Percentiles rank a stretch among this genome's conserved stretches.
These are phyloP conservation scores for Cystobasidiaceae sp. DNA, from an alignment of 1,284 basidiomycete genomes.

Conservation along the genomic window DNA sequence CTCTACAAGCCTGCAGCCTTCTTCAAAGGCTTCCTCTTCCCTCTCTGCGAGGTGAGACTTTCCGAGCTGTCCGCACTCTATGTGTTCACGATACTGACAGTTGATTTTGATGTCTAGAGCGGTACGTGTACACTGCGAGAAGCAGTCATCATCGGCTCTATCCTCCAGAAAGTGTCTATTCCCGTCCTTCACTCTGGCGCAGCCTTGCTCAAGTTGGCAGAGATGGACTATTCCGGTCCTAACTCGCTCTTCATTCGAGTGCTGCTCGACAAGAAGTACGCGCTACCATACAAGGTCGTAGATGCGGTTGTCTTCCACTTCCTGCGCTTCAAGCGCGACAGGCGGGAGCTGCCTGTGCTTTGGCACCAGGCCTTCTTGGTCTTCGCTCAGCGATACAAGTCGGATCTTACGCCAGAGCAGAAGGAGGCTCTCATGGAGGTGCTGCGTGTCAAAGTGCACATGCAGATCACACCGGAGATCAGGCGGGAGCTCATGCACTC, in stretches of 20 bases:
- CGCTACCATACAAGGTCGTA: constrained; percentile 95
- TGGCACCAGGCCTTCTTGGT: constrained; percentile 98
- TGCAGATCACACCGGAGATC: constrained; percentile 84
- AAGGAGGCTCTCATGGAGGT: constrained; percentile 96
- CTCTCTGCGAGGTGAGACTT: constrained; percentile 73
- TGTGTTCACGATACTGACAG: neutral
- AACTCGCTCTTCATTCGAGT: constrained; percentile 97
- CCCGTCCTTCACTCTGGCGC: constrained; percentile 95
- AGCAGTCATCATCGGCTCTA: constrained; percentile 88
- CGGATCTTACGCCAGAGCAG: constrained; percentile 95
- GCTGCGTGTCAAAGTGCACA: constrained; percentile 76
- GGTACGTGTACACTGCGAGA: constrained; percentile 85
- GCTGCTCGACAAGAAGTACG: constrained; percentile 95
- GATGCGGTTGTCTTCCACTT: constrained; percentile 98
- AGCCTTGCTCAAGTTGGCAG: constrained; percentile 83
- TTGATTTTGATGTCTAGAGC: constrained; percentile 47
- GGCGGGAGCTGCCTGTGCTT: constrained; percentile 75
- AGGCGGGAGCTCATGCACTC: constrained; percentile 65
- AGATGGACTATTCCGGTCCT: constrained; percentile 94
- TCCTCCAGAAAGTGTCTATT: constrained; percentile 84
- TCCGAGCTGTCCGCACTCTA: too few relatives aligned
- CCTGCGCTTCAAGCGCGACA: constrained; percentile 67
- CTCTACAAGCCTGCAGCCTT: constrained; percentile 97
- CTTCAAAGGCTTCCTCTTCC: constrained; percentile 97
- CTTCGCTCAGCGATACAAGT: constrained; percentile 92